phyloP scores from a whole-genome alignment of 306 rosid species.

The Acmispon strigosus region DNA sequence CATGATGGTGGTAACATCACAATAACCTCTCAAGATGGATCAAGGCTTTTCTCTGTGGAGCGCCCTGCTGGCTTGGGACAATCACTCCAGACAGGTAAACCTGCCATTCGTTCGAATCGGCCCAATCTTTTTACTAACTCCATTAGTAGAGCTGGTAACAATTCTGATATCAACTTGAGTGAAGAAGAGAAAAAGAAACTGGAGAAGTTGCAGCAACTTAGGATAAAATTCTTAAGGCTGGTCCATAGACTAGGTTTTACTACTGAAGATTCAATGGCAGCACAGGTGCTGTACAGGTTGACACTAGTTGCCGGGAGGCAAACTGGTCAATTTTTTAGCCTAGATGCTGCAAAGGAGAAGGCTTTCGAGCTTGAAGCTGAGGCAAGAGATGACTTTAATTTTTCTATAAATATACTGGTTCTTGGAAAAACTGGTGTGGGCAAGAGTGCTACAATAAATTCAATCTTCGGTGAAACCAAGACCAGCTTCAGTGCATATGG shows the following conservation, averaged over 20 bases:
- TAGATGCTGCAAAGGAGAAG: slow-evolving; percentile 67
- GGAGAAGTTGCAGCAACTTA: slow-evolving; percentile 65
- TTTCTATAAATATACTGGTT: slow-evolving; percentile 79
- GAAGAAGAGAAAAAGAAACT: slow-evolving; percentile 73
- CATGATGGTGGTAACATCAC: slow-evolving; percentile 75
- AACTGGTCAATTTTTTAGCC: slow-evolving; percentile 49
- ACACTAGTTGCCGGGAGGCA: slow-evolving; percentile 70
- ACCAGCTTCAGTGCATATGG: slow-evolving; percentile 67
- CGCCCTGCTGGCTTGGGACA: slow-evolving; percentile 98
- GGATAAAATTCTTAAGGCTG: slow-evolving; percentile 73
- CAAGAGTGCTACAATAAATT: slow-evolving; percentile 96
- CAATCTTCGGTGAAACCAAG: slow-evolving; percentile 84
- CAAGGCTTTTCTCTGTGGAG: slow-evolving; percentile 90
- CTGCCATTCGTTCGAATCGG: slow-evolving; percentile 50
- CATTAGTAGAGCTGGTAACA: slow-evolving; percentile 31
- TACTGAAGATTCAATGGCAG: slow-evolving; percentile 71
- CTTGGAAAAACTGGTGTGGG: slow-evolving; percentile 94
- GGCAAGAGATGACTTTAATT: slow-evolving; percentile 51
- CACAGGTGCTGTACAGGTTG: slow-evolving; percentile 81
- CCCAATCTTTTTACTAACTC: slow-evolving; percentile 44
- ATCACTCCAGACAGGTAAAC: slow-evolving; percentile 65
- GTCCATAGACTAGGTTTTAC: slow-evolving; percentile 76
- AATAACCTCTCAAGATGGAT: slow-evolving; percentile 78
- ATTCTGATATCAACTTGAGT: slow-evolving; percentile 54
- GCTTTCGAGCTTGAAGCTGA: slow-evolving; percentile 77